Evolutionary conservation across 2,329 filamentous ascomycete genomes (phyloP), one percentile per base, ranked within the genome.

Genomic region (Cercospora berteroae): DNA sequence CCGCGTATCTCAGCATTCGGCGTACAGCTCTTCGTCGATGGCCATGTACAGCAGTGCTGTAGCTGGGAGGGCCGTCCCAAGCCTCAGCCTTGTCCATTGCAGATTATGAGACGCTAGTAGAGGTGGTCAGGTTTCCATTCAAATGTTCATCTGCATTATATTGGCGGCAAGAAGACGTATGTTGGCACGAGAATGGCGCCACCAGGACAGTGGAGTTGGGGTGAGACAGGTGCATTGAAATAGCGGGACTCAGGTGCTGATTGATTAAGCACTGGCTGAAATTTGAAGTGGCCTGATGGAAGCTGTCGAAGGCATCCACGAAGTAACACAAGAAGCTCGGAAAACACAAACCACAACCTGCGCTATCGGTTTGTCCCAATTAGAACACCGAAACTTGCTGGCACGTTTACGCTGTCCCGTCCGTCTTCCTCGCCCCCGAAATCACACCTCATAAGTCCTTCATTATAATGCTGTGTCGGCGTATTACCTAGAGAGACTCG

Each of bases 31-130:
- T 42, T 56, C 44, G 42, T 18, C 58, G 58, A 36, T 27, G 58
- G 23, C 39, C 31, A 6, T 60, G 36, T 48, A 42, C 58, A 48
- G 58, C 39, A 13, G 31, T 60, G n/a, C 18, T 48, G 39, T 60
- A 60, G 39, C 31, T 42, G 16, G 58, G 58, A 12, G 27, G 58
- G 36, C 58, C 58, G n/a, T 60, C 58, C 23, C 18, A 60, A 27
- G 31, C 36, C 12, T 60, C 58, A 25, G 23, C 5, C 58, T 60
- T 60, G 58, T 48, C 58, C 58, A 60, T 60, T 27, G 44, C 44
- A 12, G 44, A 12, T 48, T 12, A 5, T 12, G 44, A 13, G 10
- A 48, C 44, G 44, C 44, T 48, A 5, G 42, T 48, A 39, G 36
- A 39, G 36, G 36, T 39, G 36, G 2, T 39, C 36, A 39, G 36